Conservation (phyloP, 2,329 filamentous ascomycete species). For the Myriosclerotinia scirpicola region DNA sequence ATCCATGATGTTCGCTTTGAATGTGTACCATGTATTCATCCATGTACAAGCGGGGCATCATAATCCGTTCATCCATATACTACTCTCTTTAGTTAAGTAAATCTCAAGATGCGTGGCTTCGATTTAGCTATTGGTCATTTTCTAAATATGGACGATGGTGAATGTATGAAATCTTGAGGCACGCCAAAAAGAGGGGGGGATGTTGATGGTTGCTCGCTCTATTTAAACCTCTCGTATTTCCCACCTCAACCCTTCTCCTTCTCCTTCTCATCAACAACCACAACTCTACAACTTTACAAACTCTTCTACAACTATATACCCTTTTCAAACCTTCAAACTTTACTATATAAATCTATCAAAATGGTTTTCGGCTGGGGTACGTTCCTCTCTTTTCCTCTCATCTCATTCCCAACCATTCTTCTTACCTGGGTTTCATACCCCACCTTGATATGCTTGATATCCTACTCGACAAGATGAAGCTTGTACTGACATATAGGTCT, state of each 20-base stretch:
- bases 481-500: constrained; percentile 15
- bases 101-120: not conserved
- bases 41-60: not conserved
- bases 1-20: too few relatives aligned
- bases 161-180: not conserved
- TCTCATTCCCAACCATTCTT: not conserved
- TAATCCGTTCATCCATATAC: not conserved
- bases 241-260: not conserved
- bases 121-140: not conserved
- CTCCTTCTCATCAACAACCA: not conserved
- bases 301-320: not conserved
- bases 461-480: not conserved
- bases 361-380: constrained; percentile 39
- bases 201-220: not conserved
- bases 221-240: constrained; percentile 24
- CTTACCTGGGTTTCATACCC: not conserved
- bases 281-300: not conserved
- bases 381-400: constrained; percentile 12
- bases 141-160: not conserved
- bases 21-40: not conserved
- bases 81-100: constrained; percentile 2
- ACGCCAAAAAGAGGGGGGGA: not conserved
- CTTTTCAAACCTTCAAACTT: constrained; percentile 12
- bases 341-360: constrained; percentile 29
- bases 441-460: not conserved